phyloP scores from a whole-genome alignment of 2,329 filamentous ascomycete genomes.

The Calonectria honghensis region DNA sequence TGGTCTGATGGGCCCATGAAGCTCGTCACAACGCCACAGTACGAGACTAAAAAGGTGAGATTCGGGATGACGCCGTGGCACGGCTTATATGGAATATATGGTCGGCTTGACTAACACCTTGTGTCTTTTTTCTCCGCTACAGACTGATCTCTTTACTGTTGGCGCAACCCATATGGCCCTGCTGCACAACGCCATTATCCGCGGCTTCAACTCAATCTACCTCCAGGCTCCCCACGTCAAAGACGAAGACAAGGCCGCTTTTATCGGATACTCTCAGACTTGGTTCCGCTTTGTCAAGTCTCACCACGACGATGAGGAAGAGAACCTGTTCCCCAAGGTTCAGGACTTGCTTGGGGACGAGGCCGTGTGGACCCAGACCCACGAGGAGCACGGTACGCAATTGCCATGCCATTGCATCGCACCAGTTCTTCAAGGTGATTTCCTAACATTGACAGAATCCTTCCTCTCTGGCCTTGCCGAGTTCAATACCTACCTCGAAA shows the following conservation, averaged over 20 bases:
- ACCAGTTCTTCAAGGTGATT: background rate
- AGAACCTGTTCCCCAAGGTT: conserved; percentile 72
- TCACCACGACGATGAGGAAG: conserved; percentile 78
- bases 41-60: conserved; percentile 69
- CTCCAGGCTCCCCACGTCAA: conserved; percentile 73
- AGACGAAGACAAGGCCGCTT: conserved; percentile 72
- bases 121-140: background rate
- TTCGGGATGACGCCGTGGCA: background rate
- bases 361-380: conserved; percentile 70
- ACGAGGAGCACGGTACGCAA: conserved; percentile 72
- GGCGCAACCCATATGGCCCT: conserved; percentile 78
- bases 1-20: conserved; percentile 75
- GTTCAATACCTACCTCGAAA: conserved; percentile 71
- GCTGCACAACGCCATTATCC: conserved; percentile 77
- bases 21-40: conserved; percentile 73
- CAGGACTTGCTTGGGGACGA: conserved; percentile 71
- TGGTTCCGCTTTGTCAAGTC: conserved; percentile 76
- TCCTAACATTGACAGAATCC: conserved; percentile 55
- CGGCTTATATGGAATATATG: background rate
- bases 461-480: conserved; percentile 71
- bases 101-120: background rate
- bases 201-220: conserved; percentile 79
- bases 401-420: background rate
- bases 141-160: conserved; percentile 75
- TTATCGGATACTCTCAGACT: conserved; percentile 74